phyloP scores from a whole-genome alignment of 768 basidiomycete species.

The Mycena crocata region DNA sequence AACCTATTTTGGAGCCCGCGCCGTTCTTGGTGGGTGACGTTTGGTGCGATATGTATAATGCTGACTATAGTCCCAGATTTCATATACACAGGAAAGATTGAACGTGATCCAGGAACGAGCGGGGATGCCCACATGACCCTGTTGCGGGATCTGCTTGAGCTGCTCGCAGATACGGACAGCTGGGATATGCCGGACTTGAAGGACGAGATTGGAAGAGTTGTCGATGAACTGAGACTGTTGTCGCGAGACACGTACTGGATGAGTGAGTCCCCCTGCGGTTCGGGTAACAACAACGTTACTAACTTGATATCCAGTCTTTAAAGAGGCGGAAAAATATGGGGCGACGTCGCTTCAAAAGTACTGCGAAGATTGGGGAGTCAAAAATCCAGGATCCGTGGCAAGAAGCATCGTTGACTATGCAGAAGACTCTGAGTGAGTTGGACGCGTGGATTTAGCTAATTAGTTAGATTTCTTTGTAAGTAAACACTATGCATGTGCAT shows the following conservation, averaged over 20 bases:
- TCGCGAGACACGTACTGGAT: slow-evolving; percentile 30
- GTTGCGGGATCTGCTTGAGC: slow-evolving; percentile 31
- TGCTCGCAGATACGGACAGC: slow-evolving; percentile 26
- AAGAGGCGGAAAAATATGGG: slow-evolving; percentile 16
- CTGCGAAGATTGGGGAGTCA: slow-evolving; percentile 26
- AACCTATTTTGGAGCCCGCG: slow-evolving; percentile 34
- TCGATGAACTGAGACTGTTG: slow-evolving; percentile 26
- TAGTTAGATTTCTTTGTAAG: too few species aligned
- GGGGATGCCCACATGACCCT: slow-evolving; percentile 28
- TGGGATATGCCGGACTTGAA: slow-evolving; percentile 34
- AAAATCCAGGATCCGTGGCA: slow-evolving; percentile 22
- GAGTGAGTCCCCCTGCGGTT: slow-evolving; percentile 17
- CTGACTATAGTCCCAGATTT: slow-evolving; percentile 25
- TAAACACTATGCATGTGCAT: too few species aligned
- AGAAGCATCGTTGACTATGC: background rate
- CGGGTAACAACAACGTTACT: background rate
- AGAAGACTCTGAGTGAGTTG: background rate
- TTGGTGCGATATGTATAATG: background rate
- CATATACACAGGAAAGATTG: slow-evolving; percentile 32
- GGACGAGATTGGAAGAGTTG: slow-evolving; percentile 31
- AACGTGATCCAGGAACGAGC: background rate
- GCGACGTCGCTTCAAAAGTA: slow-evolving; percentile 26
- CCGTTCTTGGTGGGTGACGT: slow-evolving; percentile 28
- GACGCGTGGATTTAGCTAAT: background rate
- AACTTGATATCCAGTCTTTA: slow-evolving; percentile 2